Percentiles rank a stretch among this genome's conserved stretches.
Conservation (phyloP, 495 filamentous ascomycete species). For the Aspergillus carlsbadensis region DNA sequence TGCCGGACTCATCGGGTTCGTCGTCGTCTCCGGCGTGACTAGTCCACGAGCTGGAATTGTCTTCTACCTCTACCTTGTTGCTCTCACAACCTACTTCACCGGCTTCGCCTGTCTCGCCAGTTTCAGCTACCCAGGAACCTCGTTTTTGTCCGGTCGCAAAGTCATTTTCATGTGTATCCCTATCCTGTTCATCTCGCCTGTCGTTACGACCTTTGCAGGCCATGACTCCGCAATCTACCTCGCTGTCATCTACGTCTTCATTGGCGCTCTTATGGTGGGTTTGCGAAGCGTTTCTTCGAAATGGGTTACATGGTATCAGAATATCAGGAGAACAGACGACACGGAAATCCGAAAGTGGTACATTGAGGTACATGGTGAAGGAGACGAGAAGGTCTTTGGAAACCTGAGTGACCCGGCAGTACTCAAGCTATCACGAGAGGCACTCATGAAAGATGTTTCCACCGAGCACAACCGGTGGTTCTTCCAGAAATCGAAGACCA, state of each 20-base stretch:
- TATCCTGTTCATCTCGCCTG: constrained; percentile 46
- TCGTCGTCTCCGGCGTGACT: constrained; percentile 41
- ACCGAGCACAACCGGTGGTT: constrained; percentile 43
- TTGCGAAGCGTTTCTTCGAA: constrained; percentile 46
- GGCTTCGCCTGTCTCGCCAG: constrained; percentile 52
- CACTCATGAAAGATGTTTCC: constrained; percentile 43
- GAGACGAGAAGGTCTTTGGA: constrained; percentile 37
- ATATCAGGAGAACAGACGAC: constrained; percentile 45
- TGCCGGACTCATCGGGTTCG: constrained; percentile 48
- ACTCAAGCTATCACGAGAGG: constrained; percentile 47
- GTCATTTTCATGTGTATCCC: constrained; percentile 45
- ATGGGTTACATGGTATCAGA: constrained; percentile 52
- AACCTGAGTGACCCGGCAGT: constrained; percentile 43
- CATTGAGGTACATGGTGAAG: constrained; percentile 30
- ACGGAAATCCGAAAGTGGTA: constrained; percentile 52
- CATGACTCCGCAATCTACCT: constrained; percentile 51
- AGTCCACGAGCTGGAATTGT: constrained; percentile 43
- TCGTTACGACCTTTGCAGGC: constrained; percentile 46
- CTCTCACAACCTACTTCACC: constrained; percentile 51
- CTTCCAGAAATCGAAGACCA: constrained; percentile 37
- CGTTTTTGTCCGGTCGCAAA: constrained; percentile 52
- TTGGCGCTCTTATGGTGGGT: constrained; percentile 42
- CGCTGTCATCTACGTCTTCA: constrained; percentile 45
- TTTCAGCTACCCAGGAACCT: constrained; percentile 55
- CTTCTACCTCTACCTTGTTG: constrained; percentile 50